phyloP scores from a whole-genome alignment of 2,329 filamentous ascomycete genomes.

The Aspergillus hortae region DNA sequence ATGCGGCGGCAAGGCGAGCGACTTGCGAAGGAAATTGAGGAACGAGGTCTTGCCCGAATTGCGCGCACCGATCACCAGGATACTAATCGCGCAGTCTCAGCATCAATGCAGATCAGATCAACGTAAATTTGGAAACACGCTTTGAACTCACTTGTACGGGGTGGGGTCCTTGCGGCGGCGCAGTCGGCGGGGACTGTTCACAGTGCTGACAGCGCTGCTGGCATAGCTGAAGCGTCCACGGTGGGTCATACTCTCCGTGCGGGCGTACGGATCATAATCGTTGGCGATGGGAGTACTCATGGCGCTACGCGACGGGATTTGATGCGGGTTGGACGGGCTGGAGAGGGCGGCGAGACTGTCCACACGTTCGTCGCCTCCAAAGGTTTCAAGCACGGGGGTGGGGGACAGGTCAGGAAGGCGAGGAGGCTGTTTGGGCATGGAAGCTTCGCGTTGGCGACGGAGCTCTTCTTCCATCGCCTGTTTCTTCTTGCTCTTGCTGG shows the following conservation, averaged over 20 bases:
- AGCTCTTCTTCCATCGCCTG: constrained; percentile 49
- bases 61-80: constrained; percentile 84
- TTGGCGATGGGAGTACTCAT: constrained; percentile 21
- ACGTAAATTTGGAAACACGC: background rate
- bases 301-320: constrained; percentile 21
- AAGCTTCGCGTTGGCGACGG: constrained; percentile 52
- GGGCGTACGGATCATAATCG: constrained; percentile 71
- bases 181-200: constrained; percentile 89
- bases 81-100: constrained; percentile 49
- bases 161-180: constrained; percentile 95
- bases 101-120: background rate
- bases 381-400: constrained; percentile 51
- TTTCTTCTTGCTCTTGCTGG: constrained; percentile 34
- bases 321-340: constrained; percentile 38
- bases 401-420: constrained; percentile 48
- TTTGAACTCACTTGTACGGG: constrained; percentile 82
- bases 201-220: constrained; percentile 81
- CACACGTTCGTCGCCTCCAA: constrained; percentile 61
- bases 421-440: constrained; percentile 58
- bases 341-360: constrained; percentile 57
- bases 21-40: constrained; percentile 87
- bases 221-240: constrained; percentile 95
- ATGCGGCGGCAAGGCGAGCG: constrained; percentile 76
- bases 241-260: constrained; percentile 93
- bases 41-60: constrained; percentile 94